Base-by-base conservation (phyloP, 176 grass and related monocot species). In the Guadua angustifolia region DNA sequence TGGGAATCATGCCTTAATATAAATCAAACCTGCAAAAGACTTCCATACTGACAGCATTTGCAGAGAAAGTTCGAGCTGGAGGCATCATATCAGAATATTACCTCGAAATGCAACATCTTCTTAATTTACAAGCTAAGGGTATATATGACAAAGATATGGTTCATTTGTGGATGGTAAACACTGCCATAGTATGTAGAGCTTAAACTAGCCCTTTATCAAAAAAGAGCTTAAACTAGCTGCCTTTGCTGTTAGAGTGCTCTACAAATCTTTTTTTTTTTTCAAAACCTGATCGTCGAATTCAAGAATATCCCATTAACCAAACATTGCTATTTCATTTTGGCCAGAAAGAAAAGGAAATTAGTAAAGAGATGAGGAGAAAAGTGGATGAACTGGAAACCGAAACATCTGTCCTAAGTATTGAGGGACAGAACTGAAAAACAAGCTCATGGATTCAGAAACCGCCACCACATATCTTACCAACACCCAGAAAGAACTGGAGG, bases 401-500 rank as follows among this genome's bases (percentile, higher is more conserved):
- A 86, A 85, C 93, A 79, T 86, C 86, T 59, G 66, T 85, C 56
- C 36, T 98, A 64, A 92, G 87, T 59, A 93, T 89, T 18, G 85
- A 95, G 87, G 89, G 12, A 65, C 84, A 67, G 89, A 95, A 73
- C 81, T 95, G 69, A 92, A 87, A 63, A 90, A 93, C 66, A 94
- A 95, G 80, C 91, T 98, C 69, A 79, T 88, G 77, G 86, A 94
- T 88, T 83, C 91, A 74, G 93, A 98, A 86, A 88, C 87, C n/a
- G 73, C 87, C 18, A 75, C 89, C 18, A 82, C 77, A 7, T 88
- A 98, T 73, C 96, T 98, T 44, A 95, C 90, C 76, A 93, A 84
- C 68, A 94, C 80, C 60, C 91, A 98, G 69, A 94, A 92, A 85
- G 96, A 98, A 79, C 14, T 94, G 73, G 91, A 98, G 82, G 86